These are phyloP conservation scores for Ophiosphaerella narmari DNA, from an alignment of 2,329 filamentous ascomycete species.

Conservation along the genomic window DNA sequence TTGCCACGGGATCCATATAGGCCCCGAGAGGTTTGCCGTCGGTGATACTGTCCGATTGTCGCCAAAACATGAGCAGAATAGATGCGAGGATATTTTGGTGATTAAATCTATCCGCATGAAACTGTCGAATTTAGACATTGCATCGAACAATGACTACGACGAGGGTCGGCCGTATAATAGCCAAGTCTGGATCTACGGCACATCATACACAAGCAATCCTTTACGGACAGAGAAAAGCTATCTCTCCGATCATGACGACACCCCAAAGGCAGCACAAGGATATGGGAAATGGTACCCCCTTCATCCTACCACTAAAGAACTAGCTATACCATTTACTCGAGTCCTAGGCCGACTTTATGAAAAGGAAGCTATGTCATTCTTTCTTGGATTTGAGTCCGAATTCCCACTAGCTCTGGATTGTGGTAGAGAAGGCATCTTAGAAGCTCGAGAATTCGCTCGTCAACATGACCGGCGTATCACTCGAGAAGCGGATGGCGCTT, in stretches of 20 bases:
- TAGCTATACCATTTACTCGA: conserved; percentile 56
- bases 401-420: conserved; percentile 37
- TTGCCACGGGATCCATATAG: conserved; percentile 60
- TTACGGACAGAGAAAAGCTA: conserved; percentile 36
- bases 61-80: conserved; percentile 18
- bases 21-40: conserved; percentile 59
- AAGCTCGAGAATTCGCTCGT: conserved; percentile 54
- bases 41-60: conserved; percentile 61
- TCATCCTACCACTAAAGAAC: conserved; percentile 47
- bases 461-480: conserved; percentile 55
- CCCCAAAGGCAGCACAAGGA: conserved; percentile 31
- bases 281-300: conserved; percentile 60
- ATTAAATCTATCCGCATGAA: conserved; percentile 59
- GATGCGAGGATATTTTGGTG: conserved; percentile 58
- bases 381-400: conserved; percentile 42
- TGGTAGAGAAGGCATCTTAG: conserved; percentile 53
- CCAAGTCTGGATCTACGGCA: conserved; percentile 55
- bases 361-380: conserved; percentile 53
- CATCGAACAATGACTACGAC: conserved; percentile 52
- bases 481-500: conserved; percentile 44
- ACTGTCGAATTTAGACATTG: conserved; percentile 54
- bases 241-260: conserved; percentile 15
- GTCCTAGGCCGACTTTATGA: conserved; percentile 62
- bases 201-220: conserved; percentile 51
- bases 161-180: conserved; percentile 53